Conservation (phyloP, 805 yeast species). For the Ogataea dorogensis region DNA sequence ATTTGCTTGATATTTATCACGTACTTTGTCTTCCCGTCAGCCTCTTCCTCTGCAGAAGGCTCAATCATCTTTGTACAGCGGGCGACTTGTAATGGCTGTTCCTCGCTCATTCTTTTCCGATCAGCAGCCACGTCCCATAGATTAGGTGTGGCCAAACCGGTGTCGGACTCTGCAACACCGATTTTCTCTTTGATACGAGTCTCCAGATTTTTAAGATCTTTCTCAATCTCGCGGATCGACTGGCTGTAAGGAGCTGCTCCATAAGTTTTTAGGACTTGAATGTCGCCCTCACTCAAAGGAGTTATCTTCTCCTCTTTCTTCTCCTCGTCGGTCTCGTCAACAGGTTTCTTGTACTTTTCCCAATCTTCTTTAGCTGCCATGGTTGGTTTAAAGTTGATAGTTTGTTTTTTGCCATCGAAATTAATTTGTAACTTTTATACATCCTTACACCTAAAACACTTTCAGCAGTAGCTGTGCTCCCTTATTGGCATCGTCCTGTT, state of each 20-base stretch:
- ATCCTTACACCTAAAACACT: conserved; percentile 24
- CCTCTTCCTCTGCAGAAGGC: conserved; percentile 40
- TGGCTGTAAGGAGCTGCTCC: conserved; percentile 96
- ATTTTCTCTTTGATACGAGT: conserved; percentile 88
- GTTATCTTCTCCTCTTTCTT: conserved; percentile 68
- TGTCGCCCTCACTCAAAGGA: conserved; percentile 94
- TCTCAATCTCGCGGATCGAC: conserved; percentile 76
- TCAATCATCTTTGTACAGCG: conserved; percentile 96
- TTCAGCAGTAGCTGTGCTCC: conserved; percentile 57
- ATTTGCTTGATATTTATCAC: conserved; percentile 97
- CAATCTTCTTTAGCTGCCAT: conserved; percentile 99
- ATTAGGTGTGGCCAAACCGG: conserved; percentile 96
- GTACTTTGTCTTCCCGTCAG: conserved; percentile 83
- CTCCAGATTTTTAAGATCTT: conserved; percentile 83
- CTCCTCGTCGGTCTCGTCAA: conserved; percentile 54
- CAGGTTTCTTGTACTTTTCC: conserved; percentile 95
- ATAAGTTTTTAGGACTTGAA: conserved; percentile 93
- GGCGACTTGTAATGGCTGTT: conserved; percentile 97
- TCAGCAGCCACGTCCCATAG: conserved; percentile 98
- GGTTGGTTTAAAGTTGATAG: conserved; percentile 6
- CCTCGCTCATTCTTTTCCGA: conserved; percentile 86
- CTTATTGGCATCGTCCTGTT: conserved; percentile 49
- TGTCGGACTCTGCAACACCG: conserved; percentile 92
- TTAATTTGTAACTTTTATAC: conserved; percentile 6
- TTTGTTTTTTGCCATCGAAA: conserved; percentile 21